Base-by-base conservation (phyloP, 139 green algal species). In the Chlorella sp. region DNA sequence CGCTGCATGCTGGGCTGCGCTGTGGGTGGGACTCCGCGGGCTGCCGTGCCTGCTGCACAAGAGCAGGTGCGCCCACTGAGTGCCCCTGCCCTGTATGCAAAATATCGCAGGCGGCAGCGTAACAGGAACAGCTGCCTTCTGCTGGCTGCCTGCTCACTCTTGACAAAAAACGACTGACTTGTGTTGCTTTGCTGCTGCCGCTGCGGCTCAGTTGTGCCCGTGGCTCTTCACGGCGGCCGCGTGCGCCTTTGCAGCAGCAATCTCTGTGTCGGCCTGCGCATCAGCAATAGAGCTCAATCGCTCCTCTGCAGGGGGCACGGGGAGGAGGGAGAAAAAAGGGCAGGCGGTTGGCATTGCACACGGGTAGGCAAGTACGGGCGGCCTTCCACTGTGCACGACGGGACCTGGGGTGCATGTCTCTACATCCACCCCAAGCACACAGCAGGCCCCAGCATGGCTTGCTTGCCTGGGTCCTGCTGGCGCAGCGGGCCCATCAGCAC, bases 401-500 rank as follows among this genome's bases (percentile, higher is more conserved):
- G 4, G 32, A 34, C 9, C 32, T 4, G 30, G 71, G 22, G 64
- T 4, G 64, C 21, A 32, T 26, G 64, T 2, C 3, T 9, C 64
- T 71, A 4, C 21, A 11, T 11, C 19, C 66, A 73, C 66, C 26
- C 24, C 5, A 73, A 28, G 26, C 22, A 73, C 39, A 28, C 26
- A 78, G 15, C 79, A 21, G 39, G 12, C 19, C n/a, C 24, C 30
- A 34, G 4, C 34, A 16, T 18, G 36, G n/a, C 75, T 81, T 28
- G 9, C 75, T 48, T 39, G 79, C 83, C 83, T 42, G 84, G 84
- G 85, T 89, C 85, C 1, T 48, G 71, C 71, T 89, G 85, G 18
- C 85, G 75, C 42, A 89, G 48, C 7, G 85, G 85, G 32, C 69
- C 85, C 85, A 89, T 89, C 42, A 89, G 36, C n/a, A 75, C 71